Evolutionary conservation across 331 rosid species (phyloP).

Genomic region (Cydonia oblonga): DNA sequence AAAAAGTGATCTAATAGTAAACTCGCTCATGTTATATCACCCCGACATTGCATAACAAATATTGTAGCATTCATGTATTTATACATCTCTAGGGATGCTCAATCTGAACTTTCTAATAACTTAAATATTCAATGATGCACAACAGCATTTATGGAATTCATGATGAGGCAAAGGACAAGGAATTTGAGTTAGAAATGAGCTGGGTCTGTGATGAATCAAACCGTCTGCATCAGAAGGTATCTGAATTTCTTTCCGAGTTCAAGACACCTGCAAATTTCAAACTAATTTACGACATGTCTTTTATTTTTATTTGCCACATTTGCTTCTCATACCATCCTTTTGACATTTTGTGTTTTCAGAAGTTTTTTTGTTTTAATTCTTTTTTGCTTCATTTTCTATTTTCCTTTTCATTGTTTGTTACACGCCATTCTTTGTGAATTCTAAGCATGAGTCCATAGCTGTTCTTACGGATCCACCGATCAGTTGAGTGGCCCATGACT

Average conservation of each 20-base stretch:
- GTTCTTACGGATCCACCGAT: background rate
- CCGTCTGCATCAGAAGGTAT: slow-evolving; percentile 85
- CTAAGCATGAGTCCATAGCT: background rate
- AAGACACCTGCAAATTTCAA: background rate
- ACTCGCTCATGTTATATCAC: background rate
- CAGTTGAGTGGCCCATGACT: background rate
- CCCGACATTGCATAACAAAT: background rate
- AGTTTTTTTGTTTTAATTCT: background rate
- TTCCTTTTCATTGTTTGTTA: background rate
- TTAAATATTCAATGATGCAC: background rate
- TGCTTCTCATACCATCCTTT: background rate
- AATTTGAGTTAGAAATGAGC: slow-evolving; percentile 89
- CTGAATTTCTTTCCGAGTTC: background rate
- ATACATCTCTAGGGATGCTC: background rate
- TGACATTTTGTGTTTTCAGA: background rate
- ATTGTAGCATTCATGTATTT: background rate
- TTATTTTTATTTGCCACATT: background rate
- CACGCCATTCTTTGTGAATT: background rate
- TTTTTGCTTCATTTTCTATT: background rate
- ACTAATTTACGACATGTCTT: background rate
- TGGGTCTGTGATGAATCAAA: slow-evolving; percentile 98
- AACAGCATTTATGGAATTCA: slow-evolving; percentile 89
- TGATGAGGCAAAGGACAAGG: slow-evolving; percentile 97
- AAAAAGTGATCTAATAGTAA: background rate
- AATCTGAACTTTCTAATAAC: background rate